Evolutionary conservation across 73 alveolate species (phyloP).

Genomic region (Tetrahymena malaccensis): DNA sequence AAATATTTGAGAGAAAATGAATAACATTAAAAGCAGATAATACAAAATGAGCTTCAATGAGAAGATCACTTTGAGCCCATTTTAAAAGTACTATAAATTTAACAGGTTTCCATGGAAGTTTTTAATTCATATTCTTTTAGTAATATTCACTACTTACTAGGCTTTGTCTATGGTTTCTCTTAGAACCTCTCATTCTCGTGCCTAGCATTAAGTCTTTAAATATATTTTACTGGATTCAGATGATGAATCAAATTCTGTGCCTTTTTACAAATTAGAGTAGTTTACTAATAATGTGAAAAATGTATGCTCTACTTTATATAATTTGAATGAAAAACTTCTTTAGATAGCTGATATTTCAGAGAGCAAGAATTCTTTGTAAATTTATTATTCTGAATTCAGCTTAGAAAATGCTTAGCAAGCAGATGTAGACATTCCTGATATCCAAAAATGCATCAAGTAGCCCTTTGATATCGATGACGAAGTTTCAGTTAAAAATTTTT

Average conservation of each 20-base stretch:
- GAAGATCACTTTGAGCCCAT: background rate
- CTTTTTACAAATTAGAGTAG: slow-evolving; percentile 12
- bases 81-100: background rate
- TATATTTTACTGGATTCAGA: background rate
- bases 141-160: slow-evolving; percentile 19
- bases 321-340: background rate
- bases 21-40: background rate
- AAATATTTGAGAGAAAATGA: background rate
- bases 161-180: slow-evolving; percentile 15
- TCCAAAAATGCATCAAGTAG: background rate
- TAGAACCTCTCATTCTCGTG: slow-evolving; percentile 22
- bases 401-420: slow-evolving; percentile 3
- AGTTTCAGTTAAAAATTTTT: slow-evolving; percentile 7
- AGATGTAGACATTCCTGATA: background rate
- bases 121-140: slow-evolving; percentile 10
- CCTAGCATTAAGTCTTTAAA: slow-evolving; percentile 24
- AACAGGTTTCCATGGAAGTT: slow-evolving; percentile 15
- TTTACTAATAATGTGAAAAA: background rate
- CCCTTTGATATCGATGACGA: slow-evolving; percentile 25
- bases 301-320: background rate
- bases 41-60: background rate
- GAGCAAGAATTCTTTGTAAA: background rate
- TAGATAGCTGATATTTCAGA: background rate
- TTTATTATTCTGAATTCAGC: background rate
- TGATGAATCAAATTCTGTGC: slow-evolving; percentile 16